Conservation (phyloP, 139 green algal genomes). For the Tetradesmus obliquus region DNA sequence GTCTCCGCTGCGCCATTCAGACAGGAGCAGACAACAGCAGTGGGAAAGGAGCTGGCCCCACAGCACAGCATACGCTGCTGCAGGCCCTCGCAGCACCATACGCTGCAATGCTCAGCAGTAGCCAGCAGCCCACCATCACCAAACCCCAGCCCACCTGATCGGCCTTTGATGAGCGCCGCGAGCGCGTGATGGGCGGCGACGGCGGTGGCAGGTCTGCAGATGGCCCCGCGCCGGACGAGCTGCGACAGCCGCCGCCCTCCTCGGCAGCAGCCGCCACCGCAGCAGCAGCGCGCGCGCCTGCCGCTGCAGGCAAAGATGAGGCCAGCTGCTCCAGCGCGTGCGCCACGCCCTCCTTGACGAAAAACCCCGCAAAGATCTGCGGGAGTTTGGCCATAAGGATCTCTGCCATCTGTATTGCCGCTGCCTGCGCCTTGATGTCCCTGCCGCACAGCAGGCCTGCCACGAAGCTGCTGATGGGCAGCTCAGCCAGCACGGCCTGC, state of each 20-base stretch:
- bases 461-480: conserved; percentile 87
- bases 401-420: conserved; percentile 80
- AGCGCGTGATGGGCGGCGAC: conserved; percentile 40
- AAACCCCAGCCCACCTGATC: conserved; percentile 10
- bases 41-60: no score
- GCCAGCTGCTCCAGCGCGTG: conserved; percentile 88
- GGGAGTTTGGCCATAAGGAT: conserved; percentile 93
- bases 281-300: neutral
- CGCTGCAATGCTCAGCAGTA: neutral
- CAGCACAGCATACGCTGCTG: no score
- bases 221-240: neutral
- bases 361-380: conserved; percentile 75
- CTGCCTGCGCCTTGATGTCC: conserved; percentile 68
- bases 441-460: conserved; percentile 78
- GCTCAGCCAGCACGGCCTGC: conserved; percentile 67
- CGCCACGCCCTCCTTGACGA: conserved; percentile 94
- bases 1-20: no score
- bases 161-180: conserved; percentile 15
- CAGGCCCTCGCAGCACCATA: neutral
- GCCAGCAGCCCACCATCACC: neutral
- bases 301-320: conserved; percentile 4
- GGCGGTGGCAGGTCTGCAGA: conserved; percentile 27
- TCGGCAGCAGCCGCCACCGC: conserved; percentile 23
- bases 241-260: conserved; percentile 5
- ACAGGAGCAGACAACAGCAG: no score